These are phyloP conservation scores for Talaromyces sp. DNA, from an alignment of 2,329 filamentous ascomycete species.

Conservation along the genomic window DNA sequence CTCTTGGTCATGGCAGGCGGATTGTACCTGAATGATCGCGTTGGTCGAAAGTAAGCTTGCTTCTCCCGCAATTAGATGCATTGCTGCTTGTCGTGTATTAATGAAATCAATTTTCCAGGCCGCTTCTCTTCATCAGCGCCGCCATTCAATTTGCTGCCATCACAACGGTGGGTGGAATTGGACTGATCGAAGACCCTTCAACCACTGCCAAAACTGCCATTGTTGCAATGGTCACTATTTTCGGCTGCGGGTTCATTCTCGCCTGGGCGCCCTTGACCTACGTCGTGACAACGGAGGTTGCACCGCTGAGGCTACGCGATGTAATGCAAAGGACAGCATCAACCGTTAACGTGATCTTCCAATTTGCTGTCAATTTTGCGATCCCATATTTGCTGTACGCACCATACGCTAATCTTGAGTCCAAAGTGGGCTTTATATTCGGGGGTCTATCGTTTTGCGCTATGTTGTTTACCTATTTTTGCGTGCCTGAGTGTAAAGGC, in stretches of 20 bases:
- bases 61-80: no score
- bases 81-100: no score
- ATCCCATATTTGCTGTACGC: neutral
- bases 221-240: no score
- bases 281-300: constrained; percentile 20
- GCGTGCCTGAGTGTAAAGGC: neutral
- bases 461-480: neutral
- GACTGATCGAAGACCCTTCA: no score
- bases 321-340: neutral
- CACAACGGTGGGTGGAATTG: no score
- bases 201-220: no score
- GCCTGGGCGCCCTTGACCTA: no score
- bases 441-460: neutral
- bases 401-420: neutral
- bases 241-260: no score
- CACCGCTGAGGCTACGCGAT: constrained; percentile 19
- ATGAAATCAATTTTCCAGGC: no score
- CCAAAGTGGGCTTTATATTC: constrained; percentile 3
- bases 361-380: neutral
- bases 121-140: no score
- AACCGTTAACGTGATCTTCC: neutral
- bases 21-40: neutral
- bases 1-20: neutral
- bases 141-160: no score
- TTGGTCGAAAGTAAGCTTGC: neutral